Evolutionary conservation across 2,329 filamentous ascomycete species (phyloP), one percentile per base, ranked within the genome.

Genomic region (Lasiodiplodia sp.): DNA sequence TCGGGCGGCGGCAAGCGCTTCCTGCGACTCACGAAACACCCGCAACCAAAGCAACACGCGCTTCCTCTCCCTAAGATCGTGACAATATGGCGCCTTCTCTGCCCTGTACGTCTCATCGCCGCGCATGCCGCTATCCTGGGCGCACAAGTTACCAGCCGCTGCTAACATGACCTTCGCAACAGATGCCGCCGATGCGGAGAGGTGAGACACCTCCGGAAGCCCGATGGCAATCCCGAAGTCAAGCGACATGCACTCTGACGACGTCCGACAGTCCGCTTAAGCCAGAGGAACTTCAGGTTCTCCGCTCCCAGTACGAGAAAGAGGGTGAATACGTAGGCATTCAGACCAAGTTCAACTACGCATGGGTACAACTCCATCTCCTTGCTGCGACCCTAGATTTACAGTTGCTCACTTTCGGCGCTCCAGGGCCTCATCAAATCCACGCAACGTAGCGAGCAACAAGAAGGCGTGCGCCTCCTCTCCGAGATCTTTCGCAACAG

Each of bases 341-440:
- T 51, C 96, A 99, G 82, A 99, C 96, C 71, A 98, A 98, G 80
- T 99, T 99, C 88, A 99, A 99, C 89, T 98, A 95, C 81, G 95
- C 96, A 78, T 99, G 96, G 96, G 94, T 97, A 88, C 68, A 85
- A 74, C 44, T 44, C 8, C 53, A n/a, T n/a, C 18, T 23, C 37
- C 44, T 25, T 28, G 18, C 21, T 25, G 21, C 14, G 16, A 23
- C 25, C 47, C 18, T 2, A 31, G 4, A 12, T 28, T 23, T 25
- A 21, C 38, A 28, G 51, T 18, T 66, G 23, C 57, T 56, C 12
- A 34, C 18, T 58, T 14, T 38, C 12, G 12, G 11, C 47, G 25
- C 28, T 25, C 6, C 71, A 97, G 94, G 96, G 96, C 73, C 88
- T 99, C 73, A 97, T 99, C 76, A 99, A 98, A 85, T 97, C 95